Base-by-base conservation (phyloP, 495 filamentous ascomycete genomes). In the Podospora didyma region DNA sequence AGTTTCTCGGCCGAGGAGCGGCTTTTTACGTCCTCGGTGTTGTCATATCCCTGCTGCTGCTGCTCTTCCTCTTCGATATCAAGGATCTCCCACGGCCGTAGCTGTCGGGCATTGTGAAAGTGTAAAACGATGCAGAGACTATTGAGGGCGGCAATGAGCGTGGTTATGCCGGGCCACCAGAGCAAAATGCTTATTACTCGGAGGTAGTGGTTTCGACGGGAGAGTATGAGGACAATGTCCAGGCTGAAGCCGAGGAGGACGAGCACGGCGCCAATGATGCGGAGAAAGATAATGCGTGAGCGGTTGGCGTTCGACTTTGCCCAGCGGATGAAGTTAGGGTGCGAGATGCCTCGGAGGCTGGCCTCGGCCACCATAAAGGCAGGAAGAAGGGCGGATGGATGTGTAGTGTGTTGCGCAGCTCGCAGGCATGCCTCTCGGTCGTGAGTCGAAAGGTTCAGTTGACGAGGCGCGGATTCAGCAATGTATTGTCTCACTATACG, bases 31-130 rank as follows among this genome's bases (percentile, higher is more conserved):
- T 12, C 53, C 57, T 62, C 46, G 28, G 42, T 62, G 49, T 56
- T 54, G 19, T 51, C n/a, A n/a, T 39, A 23, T 48, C 24, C 21
- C 17, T 49, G 46, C 17, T 9, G 22, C 31, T 26, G 23, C 17
- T n/a, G 46, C 3, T 54, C 42, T 12, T 31, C 44, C 12, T 4
- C 26, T 37, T 71, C 73, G 16, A 64, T 62, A 24, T 20, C 26
- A 64, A 83, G 83, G 16, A 85, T 44, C 65, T 89, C 87, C 87
- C 87, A 90, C 0, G 87, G 86, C 10, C 82, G 79, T 0, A 89
- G 68, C 63, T 88, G 84, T 17, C 85, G 79, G 58, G 75, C 78
- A 60, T 84, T 78, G 19, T 54, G 46, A n/a, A 44, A 78, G 62
- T 87, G 82, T 1, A 89, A 69, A 51, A 75, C 73, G n/a, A 87